Conservation (phyloP, 768 basidiomycete species). For the Lentinula detonsa region DNA sequence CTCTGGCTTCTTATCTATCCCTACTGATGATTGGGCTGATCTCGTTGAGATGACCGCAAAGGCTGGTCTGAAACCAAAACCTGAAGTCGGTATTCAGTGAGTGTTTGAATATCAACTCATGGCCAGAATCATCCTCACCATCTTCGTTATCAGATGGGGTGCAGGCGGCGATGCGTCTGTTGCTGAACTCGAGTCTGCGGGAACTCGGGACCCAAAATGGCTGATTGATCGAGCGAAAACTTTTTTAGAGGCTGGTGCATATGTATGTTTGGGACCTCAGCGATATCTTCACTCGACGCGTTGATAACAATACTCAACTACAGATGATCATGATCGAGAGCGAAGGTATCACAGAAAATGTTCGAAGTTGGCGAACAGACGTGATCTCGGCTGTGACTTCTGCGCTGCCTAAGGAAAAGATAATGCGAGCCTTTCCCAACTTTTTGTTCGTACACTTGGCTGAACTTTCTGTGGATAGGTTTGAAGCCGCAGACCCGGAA, state of each 20-base stretch:
- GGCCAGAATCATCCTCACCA: background rate
- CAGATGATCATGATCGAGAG: slow-evolving; percentile 41
- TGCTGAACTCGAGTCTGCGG: slow-evolving; percentile 31
- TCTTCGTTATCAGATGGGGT: slow-evolving; percentile 23
- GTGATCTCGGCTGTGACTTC: slow-evolving; percentile 35
- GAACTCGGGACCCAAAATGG: slow-evolving; percentile 33
- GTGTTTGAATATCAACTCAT: background rate
- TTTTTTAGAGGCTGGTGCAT: slow-evolving; percentile 34
- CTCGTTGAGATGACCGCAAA: slow-evolving; percentile 32
- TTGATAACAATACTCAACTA: background rate
- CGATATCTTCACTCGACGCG: too few species aligned
- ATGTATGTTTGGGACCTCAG: slow-evolving; percentile 16
- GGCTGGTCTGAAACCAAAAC: slow-evolving; percentile 36
- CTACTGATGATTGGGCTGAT: slow-evolving; percentile 34
- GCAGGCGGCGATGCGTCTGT: slow-evolving; percentile 36
- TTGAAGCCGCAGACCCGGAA: slow-evolving; percentile 39
- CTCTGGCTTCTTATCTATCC: slow-evolving; percentile 39
- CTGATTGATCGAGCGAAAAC: slow-evolving; percentile 32
- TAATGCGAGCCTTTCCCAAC: slow-evolving; percentile 23
- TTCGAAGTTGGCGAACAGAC: slow-evolving; percentile 33
- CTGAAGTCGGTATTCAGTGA: slow-evolving; percentile 36
- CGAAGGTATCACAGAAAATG: slow-evolving; percentile 43
- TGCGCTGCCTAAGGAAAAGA: slow-evolving; percentile 31
- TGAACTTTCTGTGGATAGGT: slow-evolving; percentile 14
- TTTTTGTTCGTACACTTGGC: background rate